Conservation (phyloP, 352 stramenopile species). For the Phytophthora cryptogea region DNA sequence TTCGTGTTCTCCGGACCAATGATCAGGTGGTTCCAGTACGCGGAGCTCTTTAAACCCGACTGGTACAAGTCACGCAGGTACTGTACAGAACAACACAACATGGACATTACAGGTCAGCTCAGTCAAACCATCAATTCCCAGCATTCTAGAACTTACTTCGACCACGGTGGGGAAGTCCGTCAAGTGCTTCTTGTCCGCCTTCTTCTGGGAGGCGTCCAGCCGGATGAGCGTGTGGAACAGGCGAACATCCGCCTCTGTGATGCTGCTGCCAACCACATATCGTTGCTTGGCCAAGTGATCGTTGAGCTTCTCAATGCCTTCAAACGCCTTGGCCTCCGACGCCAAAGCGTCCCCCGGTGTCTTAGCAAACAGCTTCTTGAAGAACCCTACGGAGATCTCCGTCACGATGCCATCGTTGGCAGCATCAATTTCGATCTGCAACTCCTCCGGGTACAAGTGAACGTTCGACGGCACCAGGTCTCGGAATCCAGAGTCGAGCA, state of each 20-base stretch:
- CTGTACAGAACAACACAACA: constrained; percentile 15
- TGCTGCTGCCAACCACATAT: constrained; percentile 17
- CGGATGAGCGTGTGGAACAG: constrained; percentile 1
- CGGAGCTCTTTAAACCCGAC: constrained; percentile 57
- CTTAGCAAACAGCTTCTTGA: constrained; percentile 67
- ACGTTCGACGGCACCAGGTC: neutral
- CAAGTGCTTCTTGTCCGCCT: constrained; percentile 39
- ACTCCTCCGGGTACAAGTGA: neutral
- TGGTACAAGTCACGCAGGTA: constrained; percentile 80
- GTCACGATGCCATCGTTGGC: constrained; percentile 68
- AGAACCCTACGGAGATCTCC: constrained; percentile 52
- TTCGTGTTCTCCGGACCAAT: constrained; percentile 81
- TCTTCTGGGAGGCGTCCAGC: constrained; percentile 36
- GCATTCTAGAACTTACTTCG: constrained; percentile 15
- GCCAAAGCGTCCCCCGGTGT: constrained; percentile 59
- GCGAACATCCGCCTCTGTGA: neutral
- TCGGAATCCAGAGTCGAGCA: constrained; percentile 20
- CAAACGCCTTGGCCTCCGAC: constrained; percentile 25
- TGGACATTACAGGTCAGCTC: constrained; percentile 1
- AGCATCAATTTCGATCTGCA: constrained; percentile 50
- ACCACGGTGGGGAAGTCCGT: constrained; percentile 55
- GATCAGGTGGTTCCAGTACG: constrained; percentile 91
- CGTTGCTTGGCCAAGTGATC: constrained; percentile 25
- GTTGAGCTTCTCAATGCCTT: constrained; percentile 37
- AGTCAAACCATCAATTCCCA: neutral